These are phyloP conservation scores for Monosporascus cannonballus DNA, from an alignment of 2,329 filamentous ascomycete genomes.

Conservation along the genomic window DNA sequence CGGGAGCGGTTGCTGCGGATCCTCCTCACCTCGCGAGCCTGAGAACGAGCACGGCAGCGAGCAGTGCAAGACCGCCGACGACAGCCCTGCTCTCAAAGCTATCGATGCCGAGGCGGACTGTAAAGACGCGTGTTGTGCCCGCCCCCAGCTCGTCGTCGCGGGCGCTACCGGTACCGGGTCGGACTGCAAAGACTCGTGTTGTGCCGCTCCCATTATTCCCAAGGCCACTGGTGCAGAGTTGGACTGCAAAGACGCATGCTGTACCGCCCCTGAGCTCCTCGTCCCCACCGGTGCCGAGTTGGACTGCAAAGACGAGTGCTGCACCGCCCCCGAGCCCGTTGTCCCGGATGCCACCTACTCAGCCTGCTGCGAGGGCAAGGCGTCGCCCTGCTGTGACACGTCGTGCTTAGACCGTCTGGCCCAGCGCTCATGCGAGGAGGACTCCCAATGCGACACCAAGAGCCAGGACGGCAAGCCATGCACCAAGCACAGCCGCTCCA, in stretches of 20 bases:
- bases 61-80: not conserved
- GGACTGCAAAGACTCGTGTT: slow-evolving; percentile 8
- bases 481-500: slow-evolving; percentile 27
- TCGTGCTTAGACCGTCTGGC: slow-evolving; percentile 16
- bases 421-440: slow-evolving; percentile 5
- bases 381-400: slow-evolving; percentile 33
- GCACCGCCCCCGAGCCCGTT: slow-evolving; percentile 2
- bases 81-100: not conserved
- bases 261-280: not conserved
- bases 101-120: not conserved
- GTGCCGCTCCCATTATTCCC: not conserved
- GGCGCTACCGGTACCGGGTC: not conserved
- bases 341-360: not conserved
- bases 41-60: not conserved
- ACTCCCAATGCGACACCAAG: slow-evolving; percentile 10
- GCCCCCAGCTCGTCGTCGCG: not conserved
- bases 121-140: slow-evolving; percentile 6
- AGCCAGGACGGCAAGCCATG: slow-evolving; percentile 20
- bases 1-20: not conserved
- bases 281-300: not conserved
- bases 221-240: not conserved
- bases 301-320: slow-evolving; percentile 11
- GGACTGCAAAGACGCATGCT: slow-evolving; percentile 10
- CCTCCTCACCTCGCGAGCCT: not conserved
- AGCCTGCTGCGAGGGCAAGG: slow-evolving; percentile 14